These are phyloP conservation scores for Purpureocillium lavendulum DNA, from an alignment of 2,329 filamentous ascomycete species.

Conservation along the genomic window DNA sequence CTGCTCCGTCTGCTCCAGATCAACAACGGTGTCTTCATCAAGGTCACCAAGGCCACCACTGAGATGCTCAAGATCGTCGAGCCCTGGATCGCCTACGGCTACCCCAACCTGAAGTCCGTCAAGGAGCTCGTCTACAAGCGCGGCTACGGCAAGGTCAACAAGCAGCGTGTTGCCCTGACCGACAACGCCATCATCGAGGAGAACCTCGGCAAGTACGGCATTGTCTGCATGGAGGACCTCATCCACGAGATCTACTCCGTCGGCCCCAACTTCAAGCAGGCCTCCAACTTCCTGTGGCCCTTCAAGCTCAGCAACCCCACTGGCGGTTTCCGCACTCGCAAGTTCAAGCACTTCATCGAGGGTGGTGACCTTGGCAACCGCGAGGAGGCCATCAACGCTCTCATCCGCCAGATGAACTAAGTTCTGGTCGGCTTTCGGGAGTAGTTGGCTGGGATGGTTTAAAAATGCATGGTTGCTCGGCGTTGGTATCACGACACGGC, in stretches of 20 bases:
- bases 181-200: constrained; percentile 98
- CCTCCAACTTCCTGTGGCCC: constrained; percentile 98
- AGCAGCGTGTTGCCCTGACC: constrained; percentile 92
- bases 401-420: constrained; percentile 99
- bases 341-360: constrained; percentile 99
- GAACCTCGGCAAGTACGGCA: constrained; percentile 94
- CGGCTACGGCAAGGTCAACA: constrained; percentile 97
- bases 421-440: constrained; percentile 10
- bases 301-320: constrained; percentile 99
- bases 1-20: constrained; percentile 99
- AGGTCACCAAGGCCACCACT: constrained; percentile 91
- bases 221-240: constrained; percentile 98
- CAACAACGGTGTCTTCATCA: constrained; percentile 99
- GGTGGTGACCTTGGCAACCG: constrained; percentile 98
- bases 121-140: constrained; percentile 99
- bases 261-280: constrained; percentile 99
- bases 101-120: constrained; percentile 98
- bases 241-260: constrained; percentile 99
- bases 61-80: constrained; percentile 98
- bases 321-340: constrained; percentile 90
- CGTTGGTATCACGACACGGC: constrained; percentile 31
- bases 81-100: constrained; percentile 98
- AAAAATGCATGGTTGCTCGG: constrained; percentile 31
- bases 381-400: constrained; percentile 93
- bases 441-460: constrained; percentile 16